Conservation (phyloP, 1,284 basidiomycete genomes). For the Papiliotrema terrestris region DNA sequence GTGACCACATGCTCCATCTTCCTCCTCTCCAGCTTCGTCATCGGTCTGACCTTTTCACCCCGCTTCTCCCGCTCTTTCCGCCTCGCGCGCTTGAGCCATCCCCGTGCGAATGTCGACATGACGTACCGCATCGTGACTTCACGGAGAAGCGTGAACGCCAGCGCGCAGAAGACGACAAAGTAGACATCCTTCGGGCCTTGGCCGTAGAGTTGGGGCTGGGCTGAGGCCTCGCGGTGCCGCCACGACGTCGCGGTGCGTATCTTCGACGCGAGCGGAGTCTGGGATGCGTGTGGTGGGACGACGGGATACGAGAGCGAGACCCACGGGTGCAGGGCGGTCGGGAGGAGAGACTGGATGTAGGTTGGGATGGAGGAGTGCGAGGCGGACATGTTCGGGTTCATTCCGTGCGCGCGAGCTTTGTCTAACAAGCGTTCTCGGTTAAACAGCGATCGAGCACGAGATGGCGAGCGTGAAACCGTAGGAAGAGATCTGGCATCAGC, state of each 20-base stretch:
- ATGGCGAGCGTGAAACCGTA: too few relatives aligned
- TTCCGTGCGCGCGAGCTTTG: too few relatives aligned
- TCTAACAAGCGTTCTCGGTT: too few relatives aligned
- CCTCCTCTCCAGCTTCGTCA: conserved; percentile 32
- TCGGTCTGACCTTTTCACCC: conserved; percentile 3
- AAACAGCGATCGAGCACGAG: too few relatives aligned
- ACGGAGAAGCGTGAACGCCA: conserved; percentile 71
- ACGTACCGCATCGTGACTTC: conserved; percentile 68
- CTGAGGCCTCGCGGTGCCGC: conserved; percentile 54
- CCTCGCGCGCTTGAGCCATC: conserved; percentile 54
- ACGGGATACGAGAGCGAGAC: conserved; percentile 65
- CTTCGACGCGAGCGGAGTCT: conserved; percentile 59
- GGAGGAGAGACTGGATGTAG: conserved; percentile 19
- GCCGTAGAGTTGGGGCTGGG: conserved; percentile 51
- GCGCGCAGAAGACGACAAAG: conserved; percentile 67
- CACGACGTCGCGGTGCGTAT: conserved; percentile 23
- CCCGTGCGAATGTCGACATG: conserved; percentile 72
- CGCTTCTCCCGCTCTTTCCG: conserved; percentile 1
- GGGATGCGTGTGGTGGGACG: conserved; percentile 22
- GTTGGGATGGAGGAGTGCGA: conserved; percentile 1
- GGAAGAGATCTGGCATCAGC: too few relatives aligned
- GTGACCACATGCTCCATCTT: conserved; percentile 63
- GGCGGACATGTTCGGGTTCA: conserved; percentile 13
- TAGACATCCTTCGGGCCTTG: conserved; percentile 69
- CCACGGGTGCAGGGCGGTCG: conserved; percentile 56